Evolutionary conservation across 345 rosid genomes (phyloP), one percentile per base, ranked within the genome.

Genomic region (Populus pruinosa): DNA sequence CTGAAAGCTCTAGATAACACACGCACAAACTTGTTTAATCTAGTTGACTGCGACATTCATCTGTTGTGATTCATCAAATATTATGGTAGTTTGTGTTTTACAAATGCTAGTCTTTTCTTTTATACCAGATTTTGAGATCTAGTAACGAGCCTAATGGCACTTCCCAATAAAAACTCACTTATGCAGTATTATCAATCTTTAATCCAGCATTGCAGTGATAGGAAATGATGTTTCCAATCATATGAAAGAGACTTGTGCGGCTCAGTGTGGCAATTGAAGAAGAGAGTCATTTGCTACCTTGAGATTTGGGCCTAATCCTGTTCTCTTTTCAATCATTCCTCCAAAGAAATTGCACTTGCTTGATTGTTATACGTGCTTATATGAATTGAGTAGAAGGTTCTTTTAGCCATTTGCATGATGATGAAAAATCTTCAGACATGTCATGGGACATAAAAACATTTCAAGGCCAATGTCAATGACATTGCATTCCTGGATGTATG

Each of bases 361-460:
- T 68, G 43, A 9, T 68, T 38, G 49, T 21, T 39, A 68, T 18
- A 17, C 41, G 35, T 68, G 71, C 50, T 20, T 68, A 12, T 38
- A 6, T 18, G 44, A 68, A n/a, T 14, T 33, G 23, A 68, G 38
- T 39, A 36, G 29, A 36, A 13, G 49, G 64, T 23, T 39, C 38
- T 16, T 43, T 3, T 70, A 49, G 38, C 61, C 38, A 47, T 49
- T 70, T 27, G 56, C 5, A 25, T 27, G 73, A 72, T 49, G 49
- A 20, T 72, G 66, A 72, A 72, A 56, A 43, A 59, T n/a, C 64
- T 59, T 27, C 39, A 14, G 44, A 35, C 2, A 21, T 41, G 59
- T 63, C 66, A 72, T 56, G 75, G 38, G 33, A 66, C 47, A 35
- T 72, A 38, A 21, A 72, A 38, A 27, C 3, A 56, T 63, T 72